Base-by-base conservation (phyloP, 768 basidiomycete genomes). In the Peribolospora kevripleyi region DNA sequence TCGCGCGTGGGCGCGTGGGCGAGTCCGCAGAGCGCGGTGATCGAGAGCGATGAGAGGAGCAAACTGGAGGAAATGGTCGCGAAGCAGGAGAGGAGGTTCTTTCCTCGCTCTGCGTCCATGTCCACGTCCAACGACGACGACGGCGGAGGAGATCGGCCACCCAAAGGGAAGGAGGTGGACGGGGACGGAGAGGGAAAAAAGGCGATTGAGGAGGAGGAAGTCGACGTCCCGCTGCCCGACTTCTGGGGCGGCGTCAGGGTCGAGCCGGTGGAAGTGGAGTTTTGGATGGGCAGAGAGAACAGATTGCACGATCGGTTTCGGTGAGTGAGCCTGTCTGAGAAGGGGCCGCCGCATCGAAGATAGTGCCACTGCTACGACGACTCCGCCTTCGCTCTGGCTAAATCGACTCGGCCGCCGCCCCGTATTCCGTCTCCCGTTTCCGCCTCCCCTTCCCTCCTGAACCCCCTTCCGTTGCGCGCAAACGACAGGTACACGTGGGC, bases 201-300 rank as follows among this genome's bases (percentile, higher is more conserved):
- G 46, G n/a, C 53, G 38, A 25, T 69, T 5, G 68, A 60, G 6
- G 69, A 68, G 42, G 65, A 65, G 39, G 70, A 73, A 2, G 70
- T 65, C 8, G 71, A 77, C 39, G 72, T 93, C 9, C 81, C 83
- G 0, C 70, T 80, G 50, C 91, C 91, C 3, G 79, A 84, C 6
- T 85, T 84, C 66, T 97, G 91, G 91, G 91, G 91, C 57, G 91
- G 91, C 4, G 93, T 86, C 82, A 74, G 91, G 61, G 74, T 97
- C 42, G 73, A 95, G n/a, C 91, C 91, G 38, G 74, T 74, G 86
- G 91, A 97, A 69, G 73, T 97, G 52, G 91, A 97, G 65, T 95
- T 95, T 66, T 95, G 91, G 91, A 74, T 76, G n/a, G 91, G 91
- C 40, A 82, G 87, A 62, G 84, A 85, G n/a, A 90, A 85, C 37